phyloP scores from a whole-genome alignment of 331 rosid genomes.

The Pyrus hybrid region DNA sequence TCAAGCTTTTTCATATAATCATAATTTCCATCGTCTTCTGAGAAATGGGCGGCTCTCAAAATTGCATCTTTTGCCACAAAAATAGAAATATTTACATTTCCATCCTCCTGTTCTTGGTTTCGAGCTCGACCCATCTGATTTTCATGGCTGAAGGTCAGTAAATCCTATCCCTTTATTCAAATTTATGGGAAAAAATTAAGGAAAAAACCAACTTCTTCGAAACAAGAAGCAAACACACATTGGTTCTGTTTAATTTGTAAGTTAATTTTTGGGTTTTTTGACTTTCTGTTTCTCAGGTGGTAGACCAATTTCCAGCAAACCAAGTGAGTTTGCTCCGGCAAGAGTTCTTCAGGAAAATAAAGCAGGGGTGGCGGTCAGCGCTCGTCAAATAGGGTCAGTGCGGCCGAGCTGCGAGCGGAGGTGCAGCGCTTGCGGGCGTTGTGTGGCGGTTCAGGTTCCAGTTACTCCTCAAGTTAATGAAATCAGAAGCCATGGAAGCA shows the following conservation, averaged over 20 bases:
- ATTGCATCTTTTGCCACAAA: slow-evolving; percentile 29
- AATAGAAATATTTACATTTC: slow-evolving; percentile 25
- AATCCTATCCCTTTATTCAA: not conserved
- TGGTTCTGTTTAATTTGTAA: not conserved
- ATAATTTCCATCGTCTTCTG: not conserved
- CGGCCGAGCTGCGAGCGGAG: slow-evolving; percentile 63
- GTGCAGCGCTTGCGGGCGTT: slow-evolving; percentile 51
- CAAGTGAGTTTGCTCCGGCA: slow-evolving; percentile 28
- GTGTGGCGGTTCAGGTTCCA: slow-evolving; percentile 85
- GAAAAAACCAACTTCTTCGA: not conserved
- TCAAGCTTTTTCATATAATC: not conserved
- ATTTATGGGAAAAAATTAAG: not conserved
- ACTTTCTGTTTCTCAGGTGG: slow-evolving; percentile 41
- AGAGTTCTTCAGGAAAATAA: slow-evolving; percentile 7
- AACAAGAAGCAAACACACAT: not conserved
- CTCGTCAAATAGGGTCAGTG: slow-evolving; percentile 53
- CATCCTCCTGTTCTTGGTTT: slow-evolving; percentile 37
- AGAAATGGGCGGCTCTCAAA: slow-evolving; percentile 50
- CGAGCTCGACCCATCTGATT: slow-evolving; percentile 16
- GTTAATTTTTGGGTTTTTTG: not conserved
- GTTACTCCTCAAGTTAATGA: slow-evolving; percentile 23
- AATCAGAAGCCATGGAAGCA: not conserved
- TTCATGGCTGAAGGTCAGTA: slow-evolving; percentile 60
- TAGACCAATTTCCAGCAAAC: slow-evolving; percentile 40
- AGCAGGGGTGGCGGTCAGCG: slow-evolving; percentile 6